These are phyloP conservation scores for Fusarium sarcochroum DNA, from an alignment of 2,329 filamentous ascomycete genomes.

Conservation along the genomic window DNA sequence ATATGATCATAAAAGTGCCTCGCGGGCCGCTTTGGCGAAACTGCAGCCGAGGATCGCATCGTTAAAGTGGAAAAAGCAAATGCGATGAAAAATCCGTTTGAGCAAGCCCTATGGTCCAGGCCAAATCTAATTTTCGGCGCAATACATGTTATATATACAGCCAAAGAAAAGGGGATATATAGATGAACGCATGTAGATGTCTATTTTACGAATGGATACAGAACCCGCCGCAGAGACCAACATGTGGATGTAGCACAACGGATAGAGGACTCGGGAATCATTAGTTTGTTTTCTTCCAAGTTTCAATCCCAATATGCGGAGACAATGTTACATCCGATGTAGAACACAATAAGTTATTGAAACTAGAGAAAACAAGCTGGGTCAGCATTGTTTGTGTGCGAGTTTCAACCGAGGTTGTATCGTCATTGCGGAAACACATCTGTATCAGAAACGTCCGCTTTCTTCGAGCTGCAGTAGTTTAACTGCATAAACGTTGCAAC, in stretches of 20 bases:
- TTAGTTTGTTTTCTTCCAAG: not conserved
- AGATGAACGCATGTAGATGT: not conserved
- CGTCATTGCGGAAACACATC: not conserved
- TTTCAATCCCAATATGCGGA: not conserved
- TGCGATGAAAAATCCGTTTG: not conserved
- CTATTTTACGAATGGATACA: slow-evolving; percentile 1
- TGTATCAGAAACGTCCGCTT: slow-evolving; percentile 2
- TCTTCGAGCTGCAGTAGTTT: slow-evolving; percentile 9
- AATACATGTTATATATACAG: not conserved
- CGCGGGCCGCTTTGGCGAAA: not conserved
- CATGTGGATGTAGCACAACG: not conserved
- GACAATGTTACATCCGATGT: slow-evolving; percentile 14
- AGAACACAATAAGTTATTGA: not conserved
- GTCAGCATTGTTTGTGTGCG: not conserved
- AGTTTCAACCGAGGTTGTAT: not conserved
- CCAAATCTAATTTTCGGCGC: slow-evolving; percentile 2
- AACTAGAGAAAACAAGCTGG: not conserved
- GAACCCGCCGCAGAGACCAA: not conserved
- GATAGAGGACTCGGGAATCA: not conserved
- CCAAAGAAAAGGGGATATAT: slow-evolving; percentile 9
- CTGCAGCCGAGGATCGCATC: not conserved
- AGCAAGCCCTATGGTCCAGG: not conserved
- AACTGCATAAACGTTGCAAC: not conserved
- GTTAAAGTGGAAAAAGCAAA: slow-evolving; percentile 3
- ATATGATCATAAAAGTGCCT: not conserved